These are phyloP conservation scores for Eucalyptus pauciflora DNA, from an alignment of 345 rosid genomes.

Conservation along the genomic window DNA sequence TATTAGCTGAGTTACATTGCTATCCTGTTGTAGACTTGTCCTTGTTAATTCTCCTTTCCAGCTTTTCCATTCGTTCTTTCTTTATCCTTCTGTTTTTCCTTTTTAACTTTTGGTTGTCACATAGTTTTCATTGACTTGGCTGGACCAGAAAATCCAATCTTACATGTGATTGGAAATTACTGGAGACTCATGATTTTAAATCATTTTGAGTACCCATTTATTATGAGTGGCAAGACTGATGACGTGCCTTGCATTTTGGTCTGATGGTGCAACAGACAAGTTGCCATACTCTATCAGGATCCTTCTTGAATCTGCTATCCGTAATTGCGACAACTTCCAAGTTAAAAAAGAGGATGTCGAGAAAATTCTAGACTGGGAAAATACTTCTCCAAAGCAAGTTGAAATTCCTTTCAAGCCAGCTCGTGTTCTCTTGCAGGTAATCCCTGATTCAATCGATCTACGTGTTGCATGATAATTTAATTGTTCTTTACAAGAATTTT, in stretches of 20 bases:
- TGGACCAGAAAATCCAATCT: neutral
- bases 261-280: constrained; percentile 39
- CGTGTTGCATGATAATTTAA: neutral
- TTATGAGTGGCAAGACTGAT: neutral
- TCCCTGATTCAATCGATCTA: neutral
- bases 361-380: constrained; percentile 96
- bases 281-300: constrained; percentile 91
- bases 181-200: neutral
- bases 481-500: neutral
- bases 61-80: neutral
- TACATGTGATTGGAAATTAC: neutral
- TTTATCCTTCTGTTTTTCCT: neutral
- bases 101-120: neutral
- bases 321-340: constrained; percentile 96
- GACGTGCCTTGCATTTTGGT: neutral
- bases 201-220: neutral
- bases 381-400: constrained; percentile 76
- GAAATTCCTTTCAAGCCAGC: constrained; percentile 99
- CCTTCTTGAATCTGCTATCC: constrained; percentile 90
- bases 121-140: neutral
- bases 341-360: constrained; percentile 88
- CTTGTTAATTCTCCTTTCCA: neutral
- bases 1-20: neutral
- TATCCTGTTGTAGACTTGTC: neutral
- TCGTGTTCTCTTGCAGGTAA: constrained; percentile 92